Evolutionary conservation across 176 grass and related monocot species (phyloP).

Genomic region (Musa acuminata): DNA sequence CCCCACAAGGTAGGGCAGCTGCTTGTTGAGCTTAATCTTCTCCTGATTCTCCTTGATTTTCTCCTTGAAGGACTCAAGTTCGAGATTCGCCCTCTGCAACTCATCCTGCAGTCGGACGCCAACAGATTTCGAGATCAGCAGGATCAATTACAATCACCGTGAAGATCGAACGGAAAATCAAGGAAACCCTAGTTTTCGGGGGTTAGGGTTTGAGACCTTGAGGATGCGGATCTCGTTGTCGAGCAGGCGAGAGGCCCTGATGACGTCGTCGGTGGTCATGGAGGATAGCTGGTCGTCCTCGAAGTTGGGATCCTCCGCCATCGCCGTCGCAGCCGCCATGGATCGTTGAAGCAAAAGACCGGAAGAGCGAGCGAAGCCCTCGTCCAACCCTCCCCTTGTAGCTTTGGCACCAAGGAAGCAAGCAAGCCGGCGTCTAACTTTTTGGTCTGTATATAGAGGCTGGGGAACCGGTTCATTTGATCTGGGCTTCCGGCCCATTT

Average conservation of each 20-base stretch:
- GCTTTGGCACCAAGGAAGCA: no score
- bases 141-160: not conserved
- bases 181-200: not conserved
- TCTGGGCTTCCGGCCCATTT: no score
- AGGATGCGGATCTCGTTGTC: constrained; percentile 87
- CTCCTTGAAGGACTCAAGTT: constrained; percentile 68
- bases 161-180: not conserved
- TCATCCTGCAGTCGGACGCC: constrained; percentile 34
- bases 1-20: constrained; percentile 71
- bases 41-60: constrained; percentile 88
- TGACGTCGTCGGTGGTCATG: constrained; percentile 64
- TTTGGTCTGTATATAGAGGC: no score
- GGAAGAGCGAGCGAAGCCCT: no score
- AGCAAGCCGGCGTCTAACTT: no score
- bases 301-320: constrained; percentile 9
- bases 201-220: constrained; percentile 43
- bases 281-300: constrained; percentile 69
- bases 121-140: not conserved
- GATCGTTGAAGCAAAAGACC: no score
- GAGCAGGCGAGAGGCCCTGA: constrained; percentile 48
- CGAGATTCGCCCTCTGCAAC: constrained; percentile 60
- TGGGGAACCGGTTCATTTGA: no score
- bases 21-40: constrained; percentile 88
- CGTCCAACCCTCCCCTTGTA: no score
- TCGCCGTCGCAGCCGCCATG: constrained; percentile 28